A percentile compares a stretch with the other conserved stretches of the same genome.
Evolutionary conservation across 2,329 filamentous ascomycete species (phyloP).

Genomic region (Camptophora hylomeconis): DNA sequence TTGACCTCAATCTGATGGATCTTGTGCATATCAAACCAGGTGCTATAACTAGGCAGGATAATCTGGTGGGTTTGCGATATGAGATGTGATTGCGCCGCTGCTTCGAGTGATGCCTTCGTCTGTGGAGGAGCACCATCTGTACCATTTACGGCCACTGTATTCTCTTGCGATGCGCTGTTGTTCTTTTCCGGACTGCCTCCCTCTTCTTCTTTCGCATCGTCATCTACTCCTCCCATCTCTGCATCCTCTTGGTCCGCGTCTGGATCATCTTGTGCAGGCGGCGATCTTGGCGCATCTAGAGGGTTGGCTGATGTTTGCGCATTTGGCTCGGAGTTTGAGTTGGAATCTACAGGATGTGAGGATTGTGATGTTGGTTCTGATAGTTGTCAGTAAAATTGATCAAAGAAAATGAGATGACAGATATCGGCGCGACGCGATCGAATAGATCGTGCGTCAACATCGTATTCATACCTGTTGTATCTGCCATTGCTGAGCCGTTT

Average conservation of each 20-base stretch:
- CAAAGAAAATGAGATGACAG: too few relatives aligned
- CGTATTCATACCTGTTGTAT: too few relatives aligned
- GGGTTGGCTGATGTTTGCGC: too few relatives aligned
- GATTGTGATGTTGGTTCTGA: too few relatives aligned
- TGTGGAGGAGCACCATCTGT: slow-evolving; percentile 46
- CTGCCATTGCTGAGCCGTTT: too few relatives aligned
- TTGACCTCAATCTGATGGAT: slow-evolving; percentile 89
- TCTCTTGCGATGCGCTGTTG: slow-evolving; percentile 27
- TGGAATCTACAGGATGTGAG: too few relatives aligned
- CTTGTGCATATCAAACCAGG: slow-evolving; percentile 96
- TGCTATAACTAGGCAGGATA: slow-evolving; percentile 92
- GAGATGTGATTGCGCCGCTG: slow-evolving; percentile 79
- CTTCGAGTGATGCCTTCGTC: slow-evolving; percentile 69
- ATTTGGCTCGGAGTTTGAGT: too few relatives aligned
- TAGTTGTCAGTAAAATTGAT: too few relatives aligned
- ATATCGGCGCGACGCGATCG: too few relatives aligned
- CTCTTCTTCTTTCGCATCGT: slow-evolving; percentile 28
- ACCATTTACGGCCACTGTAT: slow-evolving; percentile 28
- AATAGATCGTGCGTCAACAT: too few relatives aligned
- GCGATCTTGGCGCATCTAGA: slow-evolving; percentile 54
- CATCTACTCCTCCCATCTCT: slow-evolving; percentile 59
- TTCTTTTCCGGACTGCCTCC: slow-evolving; percentile 30
- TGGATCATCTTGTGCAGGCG: slow-evolving; percentile 45
- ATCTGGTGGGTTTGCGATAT: slow-evolving; percentile 91
- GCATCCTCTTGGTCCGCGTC: slow-evolving; percentile 53